Evolutionary conservation across 2,329 filamentous ascomycete genomes (phyloP).

Genomic region (Penicillium sp.): DNA sequence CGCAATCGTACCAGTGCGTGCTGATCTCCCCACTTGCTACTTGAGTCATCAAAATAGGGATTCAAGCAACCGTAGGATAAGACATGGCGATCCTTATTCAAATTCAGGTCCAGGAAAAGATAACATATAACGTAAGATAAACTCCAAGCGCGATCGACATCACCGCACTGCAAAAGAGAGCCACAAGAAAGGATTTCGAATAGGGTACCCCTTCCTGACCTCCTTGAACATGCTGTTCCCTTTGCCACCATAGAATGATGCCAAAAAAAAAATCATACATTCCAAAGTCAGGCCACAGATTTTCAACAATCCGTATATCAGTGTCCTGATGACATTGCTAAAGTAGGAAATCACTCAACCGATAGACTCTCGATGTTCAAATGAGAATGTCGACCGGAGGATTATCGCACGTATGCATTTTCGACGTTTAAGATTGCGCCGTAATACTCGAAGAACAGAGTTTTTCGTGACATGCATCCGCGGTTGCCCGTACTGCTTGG

Average conservation of each 20-base stretch:
- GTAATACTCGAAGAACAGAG: background rate
- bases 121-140: background rate
- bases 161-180: background rate
- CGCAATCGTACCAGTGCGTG: too few species aligned
- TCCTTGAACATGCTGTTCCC: too few species aligned
- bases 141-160: background rate
- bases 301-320: background rate
- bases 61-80: background rate
- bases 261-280: background rate
- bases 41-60: background rate
- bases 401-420: background rate
- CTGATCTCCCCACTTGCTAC: too few species aligned
- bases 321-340: background rate
- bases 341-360: background rate
- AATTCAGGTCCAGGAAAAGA: background rate
- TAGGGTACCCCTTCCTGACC: fast-evolving
- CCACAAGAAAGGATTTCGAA: background rate
- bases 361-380: background rate
- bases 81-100: background rate
- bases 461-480: background rate
- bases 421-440: too few species aligned
- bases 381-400: background rate
- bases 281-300: background rate
- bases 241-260: background rate
- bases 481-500: background rate